Conservation (phyloP, 495 filamentous ascomycete species). For the Daldinia concentrica region DNA sequence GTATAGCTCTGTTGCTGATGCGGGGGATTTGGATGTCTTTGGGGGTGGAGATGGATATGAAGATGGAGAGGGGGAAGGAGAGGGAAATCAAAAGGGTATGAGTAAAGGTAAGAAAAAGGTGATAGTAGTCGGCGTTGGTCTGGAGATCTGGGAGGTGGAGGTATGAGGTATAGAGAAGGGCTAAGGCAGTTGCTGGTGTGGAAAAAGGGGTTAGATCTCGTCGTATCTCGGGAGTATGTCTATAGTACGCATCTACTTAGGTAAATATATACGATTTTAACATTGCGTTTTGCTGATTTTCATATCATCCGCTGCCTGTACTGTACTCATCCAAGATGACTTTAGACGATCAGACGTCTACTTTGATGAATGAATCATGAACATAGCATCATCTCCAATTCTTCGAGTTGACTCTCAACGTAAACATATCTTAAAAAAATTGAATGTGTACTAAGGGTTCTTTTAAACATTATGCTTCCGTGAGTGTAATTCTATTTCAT, state of each 20-base stretch:
- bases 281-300: too few relatives aligned
- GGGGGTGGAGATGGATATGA: background rate
- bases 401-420: too few relatives aligned
- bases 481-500: too few relatives aligned
- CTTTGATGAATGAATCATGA: too few relatives aligned
- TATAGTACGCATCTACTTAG: background rate
- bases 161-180: constrained; percentile 31
- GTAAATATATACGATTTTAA: too few relatives aligned
- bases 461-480: too few relatives aligned
- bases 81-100: background rate
- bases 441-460: too few relatives aligned
- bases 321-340: too few relatives aligned
- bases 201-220: constrained; percentile 35
- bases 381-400: too few relatives aligned
- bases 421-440: too few relatives aligned
- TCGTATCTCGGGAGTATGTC: background rate
- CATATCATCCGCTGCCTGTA: too few relatives aligned
- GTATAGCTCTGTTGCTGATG: constrained; percentile 73
- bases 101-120: constrained; percentile 32
- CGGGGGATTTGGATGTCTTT: constrained; percentile 46
- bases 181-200: constrained; percentile 1
- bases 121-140: constrained; percentile 59
- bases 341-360: too few relatives aligned
- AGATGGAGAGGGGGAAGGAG: constrained; percentile 1
- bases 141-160: constrained; percentile 56